A percentile compares a stretch with the other conserved stretches of the same genome.
phyloP scores from a whole-genome alignment of 2,329 filamentous ascomycete genomes.

The Fusarium paranaense region DNA sequence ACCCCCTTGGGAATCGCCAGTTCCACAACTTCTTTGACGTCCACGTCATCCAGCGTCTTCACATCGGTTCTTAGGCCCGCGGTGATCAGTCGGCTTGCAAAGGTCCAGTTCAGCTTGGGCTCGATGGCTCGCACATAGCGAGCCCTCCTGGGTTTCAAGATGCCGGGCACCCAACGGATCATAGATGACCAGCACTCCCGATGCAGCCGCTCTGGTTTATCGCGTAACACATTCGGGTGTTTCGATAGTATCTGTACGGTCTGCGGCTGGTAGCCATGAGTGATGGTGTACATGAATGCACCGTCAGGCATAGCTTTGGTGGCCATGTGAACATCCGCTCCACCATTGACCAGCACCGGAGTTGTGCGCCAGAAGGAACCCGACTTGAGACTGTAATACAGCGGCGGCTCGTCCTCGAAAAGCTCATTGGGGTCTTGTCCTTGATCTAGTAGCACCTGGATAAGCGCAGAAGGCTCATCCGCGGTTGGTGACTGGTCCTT shows the following conservation, averaged over 20 bases:
- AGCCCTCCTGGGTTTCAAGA: background rate
- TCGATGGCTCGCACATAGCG: slow-evolving; percentile 5
- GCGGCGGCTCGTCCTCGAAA: slow-evolving; percentile 40
- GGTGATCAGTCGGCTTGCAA: slow-evolving; percentile 35
- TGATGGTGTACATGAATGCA: slow-evolving; percentile 44
- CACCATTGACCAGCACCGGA: slow-evolving; percentile 41
- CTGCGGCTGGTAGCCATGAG: slow-evolving; percentile 42
- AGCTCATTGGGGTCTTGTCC: slow-evolving; percentile 44
- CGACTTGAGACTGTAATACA: slow-evolving; percentile 44
- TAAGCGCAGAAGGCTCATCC: slow-evolving; percentile 41
- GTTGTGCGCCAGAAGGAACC: slow-evolving; percentile 45
- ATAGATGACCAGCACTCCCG: slow-evolving; percentile 40
- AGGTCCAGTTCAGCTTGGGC: slow-evolving; percentile 43
- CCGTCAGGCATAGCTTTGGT: slow-evolving; percentile 43
- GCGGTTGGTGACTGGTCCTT: slow-evolving; percentile 33
- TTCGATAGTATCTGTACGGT: slow-evolving; percentile 41
- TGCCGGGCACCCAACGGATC: slow-evolving; percentile 30
- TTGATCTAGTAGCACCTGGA: slow-evolving; percentile 40
- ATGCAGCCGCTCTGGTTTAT: slow-evolving; percentile 36
- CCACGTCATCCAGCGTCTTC: slow-evolving; percentile 30
- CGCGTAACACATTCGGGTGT: slow-evolving; percentile 35
- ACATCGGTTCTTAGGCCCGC: slow-evolving; percentile 43
- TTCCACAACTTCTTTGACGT: slow-evolving; percentile 38
- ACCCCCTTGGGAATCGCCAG: slow-evolving; percentile 35
- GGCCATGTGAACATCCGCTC: slow-evolving; percentile 41